phyloP scores from a whole-genome alignment of 768 basidiomycete species.

The Gloeopeniophorella convolvens region DNA sequence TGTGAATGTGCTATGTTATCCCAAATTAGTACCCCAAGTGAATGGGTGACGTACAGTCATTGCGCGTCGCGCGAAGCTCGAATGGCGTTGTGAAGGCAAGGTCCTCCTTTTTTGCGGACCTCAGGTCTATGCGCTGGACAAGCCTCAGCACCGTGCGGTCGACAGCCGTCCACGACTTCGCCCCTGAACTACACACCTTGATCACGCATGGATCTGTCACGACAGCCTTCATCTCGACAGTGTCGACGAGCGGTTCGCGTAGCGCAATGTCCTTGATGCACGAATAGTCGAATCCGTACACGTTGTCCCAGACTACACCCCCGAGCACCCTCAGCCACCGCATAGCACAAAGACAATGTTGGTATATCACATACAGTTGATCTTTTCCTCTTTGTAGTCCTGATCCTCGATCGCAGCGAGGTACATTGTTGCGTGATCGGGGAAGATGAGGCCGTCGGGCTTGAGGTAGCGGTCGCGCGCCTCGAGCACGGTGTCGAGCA shows the following conservation, averaged over 20 bases:
- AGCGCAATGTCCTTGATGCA: constrained; percentile 99
- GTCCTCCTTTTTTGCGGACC: constrained; percentile 92
- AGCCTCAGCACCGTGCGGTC: background rate
- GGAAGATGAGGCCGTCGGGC: constrained; percentile 87
- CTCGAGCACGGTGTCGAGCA: constrained; percentile 96
- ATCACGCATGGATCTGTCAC: constrained; percentile 88
- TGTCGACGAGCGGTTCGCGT: constrained; percentile 94
- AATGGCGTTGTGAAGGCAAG: constrained; percentile 81
- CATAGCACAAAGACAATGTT: background rate
- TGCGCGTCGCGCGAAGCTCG: constrained; percentile 71
- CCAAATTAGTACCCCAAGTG: background rate
- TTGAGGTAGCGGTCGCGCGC: constrained; percentile 97
- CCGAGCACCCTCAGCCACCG: constrained; percentile 3
- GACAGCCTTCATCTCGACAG: constrained; percentile 94
- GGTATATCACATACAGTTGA: constrained; percentile 73
- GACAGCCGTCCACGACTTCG: background rate
- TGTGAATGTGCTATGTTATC: constrained; percentile 30
- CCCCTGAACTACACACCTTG: constrained; percentile 52
- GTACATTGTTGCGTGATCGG: constrained; percentile 88
- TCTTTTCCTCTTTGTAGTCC: constrained; percentile 99
- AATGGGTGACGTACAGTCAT: constrained; percentile 66
- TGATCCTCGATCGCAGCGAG: constrained; percentile 98
- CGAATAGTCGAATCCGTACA: constrained; percentile 98
- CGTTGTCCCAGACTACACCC: constrained; percentile 98
- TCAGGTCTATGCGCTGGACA: constrained; percentile 76